Conservation (phyloP, 2,329 filamentous ascomycete genomes). For the Aaosphaeria arxii region DNA sequence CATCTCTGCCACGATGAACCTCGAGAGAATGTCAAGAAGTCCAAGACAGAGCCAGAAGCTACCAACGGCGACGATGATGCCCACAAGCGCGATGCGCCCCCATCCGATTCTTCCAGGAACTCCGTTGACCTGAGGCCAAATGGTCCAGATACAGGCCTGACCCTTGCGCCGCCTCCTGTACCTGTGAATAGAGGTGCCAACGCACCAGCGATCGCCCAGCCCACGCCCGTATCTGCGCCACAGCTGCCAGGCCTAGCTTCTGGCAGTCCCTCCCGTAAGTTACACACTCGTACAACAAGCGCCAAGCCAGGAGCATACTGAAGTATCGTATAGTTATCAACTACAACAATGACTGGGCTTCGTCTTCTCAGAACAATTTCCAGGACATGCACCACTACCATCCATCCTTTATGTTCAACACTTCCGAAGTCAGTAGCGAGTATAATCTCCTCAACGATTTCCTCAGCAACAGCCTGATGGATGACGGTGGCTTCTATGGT, state of each 20-base stretch:
- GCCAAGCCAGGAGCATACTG: conserved; percentile 18
- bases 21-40: conserved; percentile 77
- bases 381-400: conserved; percentile 95
- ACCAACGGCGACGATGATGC: conserved; percentile 27
- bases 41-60: conserved; percentile 56
- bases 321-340: conserved; percentile 60
- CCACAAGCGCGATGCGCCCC: conserved; percentile 25
- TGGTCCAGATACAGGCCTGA: conserved; percentile 36
- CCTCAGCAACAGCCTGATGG: conserved; percentile 83
- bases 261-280: conserved; percentile 74
- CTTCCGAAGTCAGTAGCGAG: conserved; percentile 93
- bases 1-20: conserved; percentile 98
- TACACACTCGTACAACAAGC: conserved; percentile 24
- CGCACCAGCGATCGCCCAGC: conserved; percentile 67
- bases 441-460: conserved; percentile 97
- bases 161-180: conserved; percentile 33
- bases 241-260: conserved; percentile 60
- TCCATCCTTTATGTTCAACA: conserved; percentile 90
- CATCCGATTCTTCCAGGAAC: conserved; percentile 25
- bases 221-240: conserved; percentile 64
- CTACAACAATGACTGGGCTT: conserved; percentile 72
- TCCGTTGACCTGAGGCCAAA: conserved; percentile 25
- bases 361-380: conserved; percentile 74
- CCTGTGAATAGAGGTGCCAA: conserved; percentile 33
- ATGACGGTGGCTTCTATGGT: conserved; percentile 55